These are phyloP conservation scores for Sphagnum contortum DNA, from an alignment of 225 moss, liverwort and hornwort genomes.

Conservation along the genomic window DNA sequence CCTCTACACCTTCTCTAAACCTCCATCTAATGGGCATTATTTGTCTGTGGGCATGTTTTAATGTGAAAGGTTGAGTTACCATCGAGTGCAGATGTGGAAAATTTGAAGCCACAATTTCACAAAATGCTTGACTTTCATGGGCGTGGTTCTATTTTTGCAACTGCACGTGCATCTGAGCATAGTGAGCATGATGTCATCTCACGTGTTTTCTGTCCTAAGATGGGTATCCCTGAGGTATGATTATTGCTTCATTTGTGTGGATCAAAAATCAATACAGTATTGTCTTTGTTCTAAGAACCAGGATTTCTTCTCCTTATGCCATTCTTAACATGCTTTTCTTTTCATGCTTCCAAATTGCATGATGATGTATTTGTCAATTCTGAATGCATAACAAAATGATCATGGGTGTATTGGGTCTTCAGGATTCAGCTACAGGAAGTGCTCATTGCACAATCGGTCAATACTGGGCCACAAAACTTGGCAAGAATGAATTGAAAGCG, in stretches of 20 bases:
- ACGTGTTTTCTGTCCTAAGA: constrained; percentile 71
- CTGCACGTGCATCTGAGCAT: constrained; percentile 51
- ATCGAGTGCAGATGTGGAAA: constrained; percentile 46
- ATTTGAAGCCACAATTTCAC: constrained; percentile 40
- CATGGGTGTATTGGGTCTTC: neutral
- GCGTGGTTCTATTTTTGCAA: constrained; percentile 62
- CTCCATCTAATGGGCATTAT: no score
- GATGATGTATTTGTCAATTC: no score
- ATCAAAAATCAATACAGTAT: no score
- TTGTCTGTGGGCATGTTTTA: no score
- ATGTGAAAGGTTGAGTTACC: constrained; percentile 56
- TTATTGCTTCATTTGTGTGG: no score
- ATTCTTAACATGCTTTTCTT: no score
- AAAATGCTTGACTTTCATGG: constrained; percentile 45
- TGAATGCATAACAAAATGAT: no score
- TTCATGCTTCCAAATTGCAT: no score
- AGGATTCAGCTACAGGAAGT: constrained; percentile 41
- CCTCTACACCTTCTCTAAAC: no score
- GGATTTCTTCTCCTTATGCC: no score
- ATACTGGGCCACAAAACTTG: constrained; percentile 35
- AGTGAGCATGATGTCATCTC: constrained; percentile 66
- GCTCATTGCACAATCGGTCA: constrained; percentile 35
- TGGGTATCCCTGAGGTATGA: constrained; percentile 54
- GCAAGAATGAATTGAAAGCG: constrained; percentile 24
- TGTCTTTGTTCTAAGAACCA: no score